Base-by-base conservation (phyloP, 768 basidiomycete genomes). In the Hygrocybe punicea region DNA sequence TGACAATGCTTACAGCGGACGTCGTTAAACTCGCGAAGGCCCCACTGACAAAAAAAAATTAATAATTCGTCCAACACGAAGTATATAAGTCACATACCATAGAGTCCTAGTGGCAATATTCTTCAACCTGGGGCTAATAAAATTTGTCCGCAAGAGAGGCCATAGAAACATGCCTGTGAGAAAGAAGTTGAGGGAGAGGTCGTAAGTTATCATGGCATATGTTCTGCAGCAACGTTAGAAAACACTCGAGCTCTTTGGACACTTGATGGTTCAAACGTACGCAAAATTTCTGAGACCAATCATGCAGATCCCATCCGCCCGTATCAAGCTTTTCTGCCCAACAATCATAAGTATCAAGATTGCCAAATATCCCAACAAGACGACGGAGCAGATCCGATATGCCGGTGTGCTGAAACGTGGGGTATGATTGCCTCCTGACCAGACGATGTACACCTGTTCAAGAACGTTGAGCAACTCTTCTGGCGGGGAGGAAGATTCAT, bases 361-460 rank as follows among this genome's bases (percentile, higher is more conserved):
- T 10, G 51, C 24, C 6, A 50, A 4, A 33, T 50, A 50, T 4
- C 51, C 51, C 35, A 52, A 10, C 4, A 52, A 34, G 13, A 46
- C 53, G 40, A 55, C 42, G 17, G 53, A 44, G 42, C 53, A 55
- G 5, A 55, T 55, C 2, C 53, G 39, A 33, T 55, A 55, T 42
- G 53, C 53, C 11, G 53, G 53, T 17, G 53, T 55, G 10, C 29
- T 23, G 44, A 55, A 55, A 29, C 53, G 53, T 3, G 53, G 53
- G 5, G 44, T 55, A 8, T 46, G 53, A 39, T 55, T 55, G 16
- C 53, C 53, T 11, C 53, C 53, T 3, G 53, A 55, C 53, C 53
- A 55, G 40, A 55, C 53, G 29, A 55, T 55, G 21, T 55, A 55
- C 13, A 55, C 44, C 52, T 53, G 35, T 4, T 19, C 24, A 23